Base-by-base conservation (phyloP, 2,329 filamentous ascomycete genomes). In the Stagonosporopsis rhizophila region DNA sequence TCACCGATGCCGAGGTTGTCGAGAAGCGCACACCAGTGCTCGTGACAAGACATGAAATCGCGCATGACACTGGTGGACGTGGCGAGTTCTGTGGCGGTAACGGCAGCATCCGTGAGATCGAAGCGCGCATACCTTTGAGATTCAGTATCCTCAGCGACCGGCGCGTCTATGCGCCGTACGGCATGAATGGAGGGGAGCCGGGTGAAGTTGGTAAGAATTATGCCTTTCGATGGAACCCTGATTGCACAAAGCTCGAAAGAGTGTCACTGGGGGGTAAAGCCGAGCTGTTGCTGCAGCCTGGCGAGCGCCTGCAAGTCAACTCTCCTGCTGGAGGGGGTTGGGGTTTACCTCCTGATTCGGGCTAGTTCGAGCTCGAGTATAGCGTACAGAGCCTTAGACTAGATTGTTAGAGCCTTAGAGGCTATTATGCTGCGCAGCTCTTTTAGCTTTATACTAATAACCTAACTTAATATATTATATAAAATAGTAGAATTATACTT, bases 101-200 rank as follows among this genome's bases (percentile, higher is more conserved):
- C 19, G 75, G 76, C 5, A 22, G 20, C 3, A 27, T 41, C 20
- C 22, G 20, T 22, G 67, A 71, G 20, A 62, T 70, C 2, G 72
- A 79, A 60, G 73, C 73, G 3, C 60, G 70, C 0, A 58, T 68
- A 1, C 69, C 69, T 8, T 14, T 78, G 14, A 68, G 71, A 56
- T 73, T 69, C 2, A 71, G 70, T 22, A 74, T 79, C 27, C 61
- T 79, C 12, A 77, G 70, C 12, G 76, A 78, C 14, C 61, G 76
- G 0, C 61, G 76, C 0, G 73, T 75, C 2, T 71, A 71, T 44
- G 55, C 61, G 3, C 74, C 76, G 0, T 77, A 74, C 20, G 76
- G 75, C 3, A 71, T 76, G 70, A 60, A 61, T 2, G 75, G 74
- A 1, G 74, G 76, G 1, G 45, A 61, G 4, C 51, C 66, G 0